Evolutionary conservation across 805 yeast species (phyloP), one percentile per base, ranked within the genome.

Genomic region (Ogataea kodamae): DNA sequence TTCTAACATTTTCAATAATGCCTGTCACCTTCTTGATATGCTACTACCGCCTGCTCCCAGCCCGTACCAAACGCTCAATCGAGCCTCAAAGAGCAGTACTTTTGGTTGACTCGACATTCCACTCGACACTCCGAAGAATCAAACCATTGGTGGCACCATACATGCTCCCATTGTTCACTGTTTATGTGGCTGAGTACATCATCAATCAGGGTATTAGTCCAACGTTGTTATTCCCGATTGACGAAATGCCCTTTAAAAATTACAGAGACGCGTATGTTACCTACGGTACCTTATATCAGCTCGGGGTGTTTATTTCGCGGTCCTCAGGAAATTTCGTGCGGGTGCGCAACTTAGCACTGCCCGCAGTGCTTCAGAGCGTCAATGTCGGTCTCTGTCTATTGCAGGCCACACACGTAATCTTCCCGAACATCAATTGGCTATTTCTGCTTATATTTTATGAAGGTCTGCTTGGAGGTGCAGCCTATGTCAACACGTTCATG

Each of bases 131-230:
- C 6, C 8, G 21, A 1, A 54, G 55, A 21, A 46, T 81, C 9
- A 54, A 49, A 38, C 71, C 72, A 5, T 59, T 79, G 15, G 30
- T 79, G 3, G 28, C 61, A 2, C 88, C 88, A 0, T 90, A 73
- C 50, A 88, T 90, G 90, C 29, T 86, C 2, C 97, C 98, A 0
- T 62, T 90, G 22, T 68, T 81, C 38, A 59, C 88, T 0, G 98
- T 90, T 1, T 92, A 90, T 57, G 62, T 86, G 14, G 76, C 86
- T 4, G 97, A 90, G 52, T 90, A 90, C 53, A 66, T 80, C 14
- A 90, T 90, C 40, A 90, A 90, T 55, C 97, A 90, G 57, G 96
- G 96, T 0, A 72, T 90, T 1, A 71, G 95, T 0, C 97, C 97
- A 2, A 89, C 97, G 0, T 62, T 90, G 26, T 62, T 90, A 6